These are phyloP conservation scores for Wickerhamiella infanticola DNA, from an alignment of 1,139 yeast species.

Conservation along the genomic window DNA sequence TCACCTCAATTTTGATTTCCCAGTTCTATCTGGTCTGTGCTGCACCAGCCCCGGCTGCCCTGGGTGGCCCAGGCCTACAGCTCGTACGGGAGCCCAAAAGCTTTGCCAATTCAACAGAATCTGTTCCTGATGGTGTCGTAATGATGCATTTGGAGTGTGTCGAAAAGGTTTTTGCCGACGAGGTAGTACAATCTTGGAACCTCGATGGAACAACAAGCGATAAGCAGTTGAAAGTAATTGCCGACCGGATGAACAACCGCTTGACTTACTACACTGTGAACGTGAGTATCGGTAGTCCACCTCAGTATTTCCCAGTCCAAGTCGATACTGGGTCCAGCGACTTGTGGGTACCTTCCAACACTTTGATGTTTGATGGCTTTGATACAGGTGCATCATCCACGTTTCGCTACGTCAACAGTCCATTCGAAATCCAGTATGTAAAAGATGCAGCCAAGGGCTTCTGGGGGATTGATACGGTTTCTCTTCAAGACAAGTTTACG, in stretches of 20 bases:
- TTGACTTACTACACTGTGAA: constrained; percentile 15
- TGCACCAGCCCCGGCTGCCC: too few relatives aligned
- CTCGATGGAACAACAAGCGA: background rate
- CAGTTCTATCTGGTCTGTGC: too few relatives aligned
- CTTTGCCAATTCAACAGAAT: too few relatives aligned
- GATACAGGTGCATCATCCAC: constrained; percentile 10
- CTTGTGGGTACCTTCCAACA: constrained; percentile 15
- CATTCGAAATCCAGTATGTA: constrained; percentile 13
- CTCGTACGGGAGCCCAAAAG: too few relatives aligned
- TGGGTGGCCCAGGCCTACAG: too few relatives aligned
- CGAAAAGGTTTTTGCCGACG: background rate
- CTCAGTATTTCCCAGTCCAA: constrained; percentile 15
- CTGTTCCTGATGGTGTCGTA: background rate
- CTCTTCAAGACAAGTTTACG: constrained; percentile 7
- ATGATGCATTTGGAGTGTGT: background rate
- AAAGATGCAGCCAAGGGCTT: constrained; percentile 15
- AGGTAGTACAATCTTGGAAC: background rate
- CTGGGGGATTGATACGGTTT: constrained; percentile 15
- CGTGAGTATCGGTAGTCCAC: constrained; percentile 15
- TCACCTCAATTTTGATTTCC: too few relatives aligned
- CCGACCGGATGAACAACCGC: constrained; percentile 9
- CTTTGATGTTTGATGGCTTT: constrained; percentile 13
- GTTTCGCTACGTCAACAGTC: constrained; percentile 7
- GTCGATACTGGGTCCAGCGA: constrained; percentile 17
- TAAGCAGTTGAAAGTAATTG: background rate